Evolutionary conservation across 306 rosid genomes (phyloP).

Genomic region (Glycyrrhiza uralensis): DNA sequence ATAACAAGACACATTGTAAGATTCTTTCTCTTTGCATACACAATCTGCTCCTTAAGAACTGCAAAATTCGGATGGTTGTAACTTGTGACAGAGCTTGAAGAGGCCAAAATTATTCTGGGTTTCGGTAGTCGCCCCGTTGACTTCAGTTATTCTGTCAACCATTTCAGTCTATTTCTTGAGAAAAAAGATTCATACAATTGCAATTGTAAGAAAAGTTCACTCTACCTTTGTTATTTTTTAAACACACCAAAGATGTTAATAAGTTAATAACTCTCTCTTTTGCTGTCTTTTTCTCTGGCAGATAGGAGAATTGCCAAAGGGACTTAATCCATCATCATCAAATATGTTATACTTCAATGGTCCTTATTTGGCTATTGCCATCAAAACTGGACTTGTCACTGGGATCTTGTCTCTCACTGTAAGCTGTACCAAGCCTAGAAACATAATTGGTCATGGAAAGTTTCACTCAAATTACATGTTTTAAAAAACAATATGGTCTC

Average conservation of each 20-base stretch:
- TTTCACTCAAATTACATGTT: neutral
- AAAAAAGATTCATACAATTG: conserved; percentile 47
- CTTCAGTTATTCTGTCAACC: conserved; percentile 89
- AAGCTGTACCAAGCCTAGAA: conserved; percentile 31
- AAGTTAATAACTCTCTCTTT: neutral
- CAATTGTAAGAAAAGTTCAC: conserved; percentile 51
- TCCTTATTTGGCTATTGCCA: conserved; percentile 62
- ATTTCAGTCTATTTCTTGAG: conserved; percentile 59
- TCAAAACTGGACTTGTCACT: conserved; percentile 86
- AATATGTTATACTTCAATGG: conserved; percentile 83
- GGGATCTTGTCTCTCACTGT: conserved; percentile 95
- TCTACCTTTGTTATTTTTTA: neutral
- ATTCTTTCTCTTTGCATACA: neutral
- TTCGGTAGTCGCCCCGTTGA: conserved; percentile 90
- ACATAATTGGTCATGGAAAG: neutral
- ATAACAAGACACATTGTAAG: conserved; percentile 82
- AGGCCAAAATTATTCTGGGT: conserved; percentile 84
- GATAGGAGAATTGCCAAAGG: conserved; percentile 94
- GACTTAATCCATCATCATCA: conserved; percentile 83
- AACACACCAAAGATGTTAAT: neutral
- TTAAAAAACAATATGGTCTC: neutral
- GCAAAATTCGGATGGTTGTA: conserved; percentile 15
- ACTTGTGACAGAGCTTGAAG: conserved; percentile 71
- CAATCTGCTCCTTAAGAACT: neutral
- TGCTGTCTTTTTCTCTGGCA: conserved; percentile 13